These are phyloP conservation scores for Exidia glandulosa DNA, from an alignment of 768 basidiomycete genomes.

Conservation along the genomic window DNA sequence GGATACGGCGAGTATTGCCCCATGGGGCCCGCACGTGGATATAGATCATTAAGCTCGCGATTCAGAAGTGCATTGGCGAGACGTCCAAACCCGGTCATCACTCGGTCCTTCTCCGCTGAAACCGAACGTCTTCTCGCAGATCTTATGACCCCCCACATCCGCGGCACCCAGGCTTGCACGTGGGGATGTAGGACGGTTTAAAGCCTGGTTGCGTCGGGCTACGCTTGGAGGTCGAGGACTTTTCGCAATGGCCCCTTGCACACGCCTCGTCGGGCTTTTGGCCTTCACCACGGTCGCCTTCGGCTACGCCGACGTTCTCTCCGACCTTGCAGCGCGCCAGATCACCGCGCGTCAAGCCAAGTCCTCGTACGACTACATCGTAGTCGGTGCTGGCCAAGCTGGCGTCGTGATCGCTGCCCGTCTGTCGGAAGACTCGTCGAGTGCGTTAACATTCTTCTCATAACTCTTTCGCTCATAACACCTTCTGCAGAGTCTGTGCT, in stretches of 20 bases:
- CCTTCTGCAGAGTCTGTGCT: too few species aligned
- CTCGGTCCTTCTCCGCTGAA: not conserved
- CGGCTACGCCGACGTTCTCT: not conserved
- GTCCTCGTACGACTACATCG: constrained; percentile 7
- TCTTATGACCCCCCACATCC: not conserved
- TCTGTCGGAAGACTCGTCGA: constrained; percentile 20
- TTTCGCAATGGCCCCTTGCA: not conserved
- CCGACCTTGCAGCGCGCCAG: not conserved
- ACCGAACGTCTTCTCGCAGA: not conserved
- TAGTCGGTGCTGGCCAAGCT: constrained; percentile 12
- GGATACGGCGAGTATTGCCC: too few species aligned
- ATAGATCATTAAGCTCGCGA: not conserved
- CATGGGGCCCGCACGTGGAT: not conserved
- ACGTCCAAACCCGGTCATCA: not conserved
- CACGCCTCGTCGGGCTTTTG: not conserved
- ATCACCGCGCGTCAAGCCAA: not conserved
- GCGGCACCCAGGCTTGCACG: not conserved
- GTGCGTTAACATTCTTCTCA: too few species aligned
- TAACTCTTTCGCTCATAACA: too few species aligned
- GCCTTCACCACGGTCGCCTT: not conserved
- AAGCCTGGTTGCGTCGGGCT: not conserved
- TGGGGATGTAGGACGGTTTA: not conserved
- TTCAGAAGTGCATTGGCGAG: not conserved
- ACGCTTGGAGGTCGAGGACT: not conserved
- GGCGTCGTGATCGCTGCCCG: constrained; percentile 29